A percentile compares a stretch with the other conserved stretches of the same genome.
Conservation (phyloP, 176 grass and related monocot species). For the Eremochloa ophiuroides region DNA sequence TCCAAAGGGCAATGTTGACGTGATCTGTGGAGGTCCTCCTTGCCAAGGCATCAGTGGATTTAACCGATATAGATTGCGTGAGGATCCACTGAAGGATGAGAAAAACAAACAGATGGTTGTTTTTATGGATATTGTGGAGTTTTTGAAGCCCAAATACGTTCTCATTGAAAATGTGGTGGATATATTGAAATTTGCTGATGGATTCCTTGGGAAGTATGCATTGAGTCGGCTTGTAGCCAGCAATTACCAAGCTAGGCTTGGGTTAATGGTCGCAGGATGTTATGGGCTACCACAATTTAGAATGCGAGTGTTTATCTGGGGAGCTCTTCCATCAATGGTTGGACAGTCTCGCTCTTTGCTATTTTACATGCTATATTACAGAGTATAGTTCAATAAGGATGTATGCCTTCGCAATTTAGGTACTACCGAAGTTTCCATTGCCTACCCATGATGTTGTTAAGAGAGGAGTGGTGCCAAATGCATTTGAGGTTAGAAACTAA, state of each 20-base stretch:
- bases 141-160: slow-evolving; percentile 57
- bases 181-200: slow-evolving; percentile 65
- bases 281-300: slow-evolving; percentile 71
- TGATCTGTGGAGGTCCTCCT: slow-evolving; percentile 61
- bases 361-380: neutral
- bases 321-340: slow-evolving; percentile 58
- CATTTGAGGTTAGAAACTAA: slow-evolving; percentile 44
- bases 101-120: slow-evolving; percentile 55
- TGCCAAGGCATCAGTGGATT: slow-evolving; percentile 76
- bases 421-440: slow-evolving; percentile 54
- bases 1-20: slow-evolving; percentile 39
- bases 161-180: slow-evolving; percentile 73
- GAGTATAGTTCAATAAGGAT: neutral
- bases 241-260: slow-evolving; percentile 57
- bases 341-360: neutral
- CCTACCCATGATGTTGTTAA: slow-evolving; percentile 68
- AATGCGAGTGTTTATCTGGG: slow-evolving; percentile 59
- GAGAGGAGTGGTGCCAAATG: slow-evolving; percentile 39
- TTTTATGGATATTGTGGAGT: slow-evolving; percentile 67
- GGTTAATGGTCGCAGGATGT: slow-evolving; percentile 53
- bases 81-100: slow-evolving; percentile 47
- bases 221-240: slow-evolving; percentile 48
- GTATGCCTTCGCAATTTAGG: slow-evolving; percentile 23
- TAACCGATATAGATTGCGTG: slow-evolving; percentile 42
- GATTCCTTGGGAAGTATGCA: slow-evolving; percentile 50